Evolutionary conservation across 2,329 filamentous ascomycete genomes (phyloP), one percentile per base, ranked within the genome.

Genomic region (Pleoardoris graminearum): DNA sequence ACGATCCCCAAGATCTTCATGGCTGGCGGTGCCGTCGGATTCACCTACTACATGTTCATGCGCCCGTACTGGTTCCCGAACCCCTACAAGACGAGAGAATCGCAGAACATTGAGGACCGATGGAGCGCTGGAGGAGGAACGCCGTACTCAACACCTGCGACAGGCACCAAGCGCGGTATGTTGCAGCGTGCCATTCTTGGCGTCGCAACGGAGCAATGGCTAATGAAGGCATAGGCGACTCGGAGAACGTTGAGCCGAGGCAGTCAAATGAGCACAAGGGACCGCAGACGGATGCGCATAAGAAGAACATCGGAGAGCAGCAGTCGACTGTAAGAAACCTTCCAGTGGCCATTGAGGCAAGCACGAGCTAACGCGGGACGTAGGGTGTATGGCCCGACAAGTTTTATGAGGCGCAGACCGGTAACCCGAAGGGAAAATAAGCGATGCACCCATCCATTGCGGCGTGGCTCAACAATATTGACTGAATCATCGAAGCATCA

Each of bases 41-140:
- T 72, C 55, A 59, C 58, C 45, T 73, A 73, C 62, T 69, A 72
- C 60, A 59, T 71, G 46, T 63, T 65, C 54, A 71, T 71, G 67
- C 64, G 69, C 51, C 65, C 65, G 47, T 69, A 72, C 59, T 72
- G 69, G 70, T 72, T 69, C 63, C 68, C 68, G 48, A 70, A 73
- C 55, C 67, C 70, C 10, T 71, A 70, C 62, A 71, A 71, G 61
- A 73, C 70, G 22, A 59, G 61, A 35, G 69, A 55, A 29, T 54
- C 66, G n/a, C 57, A 70, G 57, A 70, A 71, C 51, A 66, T 73
- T 36, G 70, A 71, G 50, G 62, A 70, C 43, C 62, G 68, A 21
- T 73, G 60, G 53, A 63, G 67, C 3, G 50, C 68, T 10, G 70
- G 65, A 29, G 71, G 71, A 48, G 70, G 60, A 3, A 48, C 63